Evolutionary conservation across 1,284 basidiomycete species (phyloP).

Genomic region (Puccinia triticina): DNA sequence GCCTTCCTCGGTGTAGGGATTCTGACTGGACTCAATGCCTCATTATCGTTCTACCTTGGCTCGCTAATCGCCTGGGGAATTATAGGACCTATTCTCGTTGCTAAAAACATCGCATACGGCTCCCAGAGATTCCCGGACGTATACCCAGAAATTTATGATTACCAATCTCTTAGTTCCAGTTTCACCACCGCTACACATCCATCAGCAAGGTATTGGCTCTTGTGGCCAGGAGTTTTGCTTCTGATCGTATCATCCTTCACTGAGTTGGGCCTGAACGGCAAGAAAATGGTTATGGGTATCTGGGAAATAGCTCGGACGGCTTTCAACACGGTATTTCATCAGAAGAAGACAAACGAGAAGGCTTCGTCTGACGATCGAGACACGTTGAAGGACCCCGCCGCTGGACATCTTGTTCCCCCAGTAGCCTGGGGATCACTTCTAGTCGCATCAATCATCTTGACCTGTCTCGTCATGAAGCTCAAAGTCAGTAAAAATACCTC

Average conservation of each 20-base stretch:
- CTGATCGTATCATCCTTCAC: constrained; percentile 61
- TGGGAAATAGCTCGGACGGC: constrained; percentile 54
- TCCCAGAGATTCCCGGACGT: constrained; percentile 60
- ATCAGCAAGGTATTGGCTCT: constrained; percentile 71
- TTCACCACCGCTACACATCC: constrained; percentile 64
- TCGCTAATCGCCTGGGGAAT: constrained; percentile 70
- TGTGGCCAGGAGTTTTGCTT: constrained; percentile 70
- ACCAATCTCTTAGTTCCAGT: constrained; percentile 58
- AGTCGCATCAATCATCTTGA: constrained; percentile 65
- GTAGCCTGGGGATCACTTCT: constrained; percentile 68
- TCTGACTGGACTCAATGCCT: constrained; percentile 70
- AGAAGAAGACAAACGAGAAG: constrained; percentile 60
- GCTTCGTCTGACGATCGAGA: background rate
- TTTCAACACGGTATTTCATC: constrained; percentile 53
- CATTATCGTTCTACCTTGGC: constrained; percentile 69
- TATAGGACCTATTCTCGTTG: constrained; percentile 67
- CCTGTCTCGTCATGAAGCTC: constrained; percentile 63
- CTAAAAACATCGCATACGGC: constrained; percentile 63
- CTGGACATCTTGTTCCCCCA: constrained; percentile 67
- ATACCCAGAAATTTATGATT: constrained; percentile 63
- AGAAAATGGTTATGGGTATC: constrained; percentile 58
- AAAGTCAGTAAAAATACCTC: constrained; percentile 63
- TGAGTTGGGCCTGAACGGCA: constrained; percentile 59
- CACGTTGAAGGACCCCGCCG: constrained; percentile 61
- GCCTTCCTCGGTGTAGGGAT: constrained; percentile 73